A percentile compares a stretch with the other conserved stretches of the same genome.
These are phyloP conservation scores for Harringtonia lauricola DNA, from an alignment of 2,329 filamentous ascomycete species.

Conservation along the genomic window DNA sequence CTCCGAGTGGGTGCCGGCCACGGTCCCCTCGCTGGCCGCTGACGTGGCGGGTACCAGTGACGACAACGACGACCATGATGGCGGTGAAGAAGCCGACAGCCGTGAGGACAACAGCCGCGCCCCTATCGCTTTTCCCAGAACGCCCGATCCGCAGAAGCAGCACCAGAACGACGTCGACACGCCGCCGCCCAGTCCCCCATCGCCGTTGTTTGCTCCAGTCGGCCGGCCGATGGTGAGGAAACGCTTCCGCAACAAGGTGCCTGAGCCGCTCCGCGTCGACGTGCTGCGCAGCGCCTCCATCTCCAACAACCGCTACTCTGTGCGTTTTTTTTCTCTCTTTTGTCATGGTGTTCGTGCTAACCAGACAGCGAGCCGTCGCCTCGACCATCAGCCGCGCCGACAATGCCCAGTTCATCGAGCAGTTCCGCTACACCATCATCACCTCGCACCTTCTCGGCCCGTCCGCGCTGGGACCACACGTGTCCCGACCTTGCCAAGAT, in stretches of 20 bases:
- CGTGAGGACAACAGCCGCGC: constrained; percentile 14
- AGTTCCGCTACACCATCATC: constrained; percentile 87
- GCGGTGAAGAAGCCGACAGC: not conserved
- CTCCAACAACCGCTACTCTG: constrained; percentile 38
- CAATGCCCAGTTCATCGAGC: constrained; percentile 77
- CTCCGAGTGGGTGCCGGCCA: constrained; percentile 34
- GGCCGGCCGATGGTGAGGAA: constrained; percentile 42
- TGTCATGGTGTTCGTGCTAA: constrained; percentile 3
- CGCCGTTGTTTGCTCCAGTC: constrained; percentile 44
- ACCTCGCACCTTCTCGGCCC: constrained; percentile 79
- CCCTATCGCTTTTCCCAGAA: constrained; percentile 5
- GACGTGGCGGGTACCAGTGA: not conserved
- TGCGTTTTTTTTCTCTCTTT: constrained; percentile 16
- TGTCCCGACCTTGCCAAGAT: not conserved
- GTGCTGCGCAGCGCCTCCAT: constrained; percentile 28
- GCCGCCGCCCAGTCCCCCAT: constrained; percentile 31
- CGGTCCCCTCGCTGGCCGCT: constrained; percentile 4
- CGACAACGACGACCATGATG: constrained; percentile 3
- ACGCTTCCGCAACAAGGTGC: constrained; percentile 38
- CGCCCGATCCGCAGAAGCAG: constrained; percentile 6
- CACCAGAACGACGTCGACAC: constrained; percentile 21
- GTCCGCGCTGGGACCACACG: constrained; percentile 35
- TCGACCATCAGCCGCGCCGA: constrained; percentile 65
- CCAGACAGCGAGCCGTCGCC: constrained; percentile 51
- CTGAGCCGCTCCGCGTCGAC: constrained; percentile 31